A percentile compares a stretch with the other conserved stretches of the same genome.
Conservation (phyloP, 441 rosid genomes). For the Eutrema salsugineum region DNA sequence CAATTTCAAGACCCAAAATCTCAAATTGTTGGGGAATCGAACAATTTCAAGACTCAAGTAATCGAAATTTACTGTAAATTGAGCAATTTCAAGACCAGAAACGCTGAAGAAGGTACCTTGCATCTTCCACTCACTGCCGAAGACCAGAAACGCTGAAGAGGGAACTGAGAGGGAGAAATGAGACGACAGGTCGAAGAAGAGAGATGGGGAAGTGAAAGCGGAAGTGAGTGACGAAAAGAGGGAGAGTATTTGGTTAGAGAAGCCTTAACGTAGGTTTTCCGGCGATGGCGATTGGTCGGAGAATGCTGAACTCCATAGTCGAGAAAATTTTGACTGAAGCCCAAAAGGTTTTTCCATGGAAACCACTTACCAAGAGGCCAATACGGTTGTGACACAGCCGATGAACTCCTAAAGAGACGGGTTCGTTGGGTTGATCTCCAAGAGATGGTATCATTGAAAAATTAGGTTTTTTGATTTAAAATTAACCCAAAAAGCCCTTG, state of each 20-base stretch:
- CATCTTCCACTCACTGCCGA: constrained; percentile 59
- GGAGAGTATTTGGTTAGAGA: not conserved
- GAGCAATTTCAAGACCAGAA: not conserved
- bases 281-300: constrained; percentile 5
- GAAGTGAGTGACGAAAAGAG: constrained; percentile 17
- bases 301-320: constrained; percentile 33
- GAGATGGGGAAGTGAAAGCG: not conserved
- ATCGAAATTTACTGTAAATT: not conserved
- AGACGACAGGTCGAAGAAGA: constrained; percentile 19
- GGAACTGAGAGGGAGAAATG: constrained; percentile 25
- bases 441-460: too few relatives aligned
- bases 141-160: not conserved
- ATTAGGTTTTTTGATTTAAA: too few relatives aligned
- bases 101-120: constrained; percentile 34
- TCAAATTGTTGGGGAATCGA: not conserved
- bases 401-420: too few relatives aligned
- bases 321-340: too few relatives aligned
- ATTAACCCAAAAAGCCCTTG: too few relatives aligned
- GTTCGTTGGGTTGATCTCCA: too few relatives aligned
- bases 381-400: too few relatives aligned
- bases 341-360: too few relatives aligned
- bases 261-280: not conserved
- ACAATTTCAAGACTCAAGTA: not conserved
- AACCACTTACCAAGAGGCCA: too few relatives aligned
- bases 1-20: not conserved